These are phyloP conservation scores for Phytophthora boehmeriae DNA, from an alignment of 352 stramenopile species.

Conservation along the genomic window DNA sequence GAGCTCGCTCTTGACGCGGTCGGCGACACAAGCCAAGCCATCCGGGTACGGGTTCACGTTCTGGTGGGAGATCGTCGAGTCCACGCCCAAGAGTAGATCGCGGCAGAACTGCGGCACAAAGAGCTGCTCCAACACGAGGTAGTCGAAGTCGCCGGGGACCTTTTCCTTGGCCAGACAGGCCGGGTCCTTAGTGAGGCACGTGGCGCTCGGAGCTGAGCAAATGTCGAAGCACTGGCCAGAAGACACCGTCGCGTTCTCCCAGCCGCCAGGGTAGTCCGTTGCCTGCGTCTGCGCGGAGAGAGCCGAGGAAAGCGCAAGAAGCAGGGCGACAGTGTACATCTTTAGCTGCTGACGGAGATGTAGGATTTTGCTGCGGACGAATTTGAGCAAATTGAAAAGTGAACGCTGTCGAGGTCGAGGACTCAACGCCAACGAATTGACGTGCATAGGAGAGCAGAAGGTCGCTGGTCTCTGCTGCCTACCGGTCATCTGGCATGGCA, in stretches of 20 bases:
- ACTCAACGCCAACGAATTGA: conserved; percentile 21
- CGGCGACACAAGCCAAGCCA: conserved; percentile 49
- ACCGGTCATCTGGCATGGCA: background rate
- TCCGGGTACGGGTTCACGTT: conserved; percentile 73
- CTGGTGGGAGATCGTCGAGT: conserved; percentile 82
- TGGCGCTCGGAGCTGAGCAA: conserved; percentile 65
- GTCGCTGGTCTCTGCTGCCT: conserved; percentile 15
- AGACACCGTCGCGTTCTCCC: conserved; percentile 40
- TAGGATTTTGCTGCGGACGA: conserved; percentile 18
- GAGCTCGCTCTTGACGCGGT: conserved; percentile 55
- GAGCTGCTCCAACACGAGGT: conserved; percentile 72
- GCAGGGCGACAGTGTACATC: conserved; percentile 31
- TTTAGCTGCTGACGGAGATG: conserved; percentile 7
- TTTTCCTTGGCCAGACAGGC: conserved; percentile 67
- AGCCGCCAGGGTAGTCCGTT: conserved; percentile 67
- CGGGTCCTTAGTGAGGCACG: conserved; percentile 57
- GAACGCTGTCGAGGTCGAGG: conserved; percentile 6
- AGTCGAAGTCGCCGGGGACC: conserved; percentile 66
- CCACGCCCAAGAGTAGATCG: conserved; percentile 61
- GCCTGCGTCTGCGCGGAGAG: conserved; percentile 24
- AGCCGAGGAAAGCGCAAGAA: conserved; percentile 17
- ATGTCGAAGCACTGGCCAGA: conserved; percentile 74
- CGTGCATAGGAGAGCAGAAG: conserved; percentile 7
- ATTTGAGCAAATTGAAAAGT: conserved; percentile 28
- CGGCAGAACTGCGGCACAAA: conserved; percentile 75